Evolutionary conservation across 179 eudicot genomes (phyloP).

Genomic region (Silene vulgaris): DNA sequence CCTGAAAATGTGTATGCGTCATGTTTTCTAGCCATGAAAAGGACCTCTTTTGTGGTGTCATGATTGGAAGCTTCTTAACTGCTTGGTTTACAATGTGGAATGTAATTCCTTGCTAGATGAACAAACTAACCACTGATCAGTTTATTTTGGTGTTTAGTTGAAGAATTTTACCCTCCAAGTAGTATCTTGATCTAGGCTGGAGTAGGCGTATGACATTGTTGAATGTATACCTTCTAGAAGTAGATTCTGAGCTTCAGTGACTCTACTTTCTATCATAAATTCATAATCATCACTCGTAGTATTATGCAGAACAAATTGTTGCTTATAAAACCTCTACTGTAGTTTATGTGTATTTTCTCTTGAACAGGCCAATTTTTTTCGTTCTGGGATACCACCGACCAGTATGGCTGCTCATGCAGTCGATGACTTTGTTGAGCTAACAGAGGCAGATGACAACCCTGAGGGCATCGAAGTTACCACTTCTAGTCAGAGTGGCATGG

Average conservation of each 20-base stretch:
- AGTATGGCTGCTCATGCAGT: conserved; percentile 78
- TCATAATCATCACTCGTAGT: neutral
- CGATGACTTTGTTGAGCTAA: conserved; percentile 53
- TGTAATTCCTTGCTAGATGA: neutral
- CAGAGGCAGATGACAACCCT: conserved; percentile 38
- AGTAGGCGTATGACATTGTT: neutral
- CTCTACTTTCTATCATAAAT: neutral
- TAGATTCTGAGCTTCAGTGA: neutral
- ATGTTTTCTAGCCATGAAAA: neutral
- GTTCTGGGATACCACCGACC: conserved; percentile 47
- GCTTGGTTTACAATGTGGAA: neutral
- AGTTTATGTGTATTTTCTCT: conserved; percentile 3
- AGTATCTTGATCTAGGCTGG: neutral
- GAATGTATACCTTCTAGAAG: conserved; percentile 8
- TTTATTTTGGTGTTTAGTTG: neutral
- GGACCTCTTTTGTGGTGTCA: neutral
- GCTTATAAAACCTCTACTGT: neutral
- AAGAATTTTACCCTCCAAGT: neutral
- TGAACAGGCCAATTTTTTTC: conserved; percentile 27
- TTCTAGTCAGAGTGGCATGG: conserved; percentile 20
- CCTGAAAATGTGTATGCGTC: neutral
- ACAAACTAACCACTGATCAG: neutral
- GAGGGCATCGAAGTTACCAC: conserved; percentile 30
- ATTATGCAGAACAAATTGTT: neutral
- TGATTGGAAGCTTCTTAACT: neutral